A percentile compares a stretch with the other conserved stretches of the same genome.
These are phyloP conservation scores for Noccaea caerulescens DNA, from an alignment of 345 rosid genomes.

Conservation along the genomic window DNA sequence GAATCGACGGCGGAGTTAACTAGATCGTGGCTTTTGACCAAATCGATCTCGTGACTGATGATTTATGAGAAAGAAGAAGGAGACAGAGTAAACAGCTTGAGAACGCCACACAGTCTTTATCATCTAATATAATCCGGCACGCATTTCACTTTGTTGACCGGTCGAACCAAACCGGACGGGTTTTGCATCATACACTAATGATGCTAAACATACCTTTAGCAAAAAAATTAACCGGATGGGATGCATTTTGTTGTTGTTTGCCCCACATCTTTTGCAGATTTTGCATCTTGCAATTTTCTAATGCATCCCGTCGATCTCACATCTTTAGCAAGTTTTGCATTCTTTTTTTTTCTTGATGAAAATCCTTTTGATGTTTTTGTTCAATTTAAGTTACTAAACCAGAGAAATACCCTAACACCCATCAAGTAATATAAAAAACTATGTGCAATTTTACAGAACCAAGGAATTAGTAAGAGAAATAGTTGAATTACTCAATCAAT, in stretches of 20 bases:
- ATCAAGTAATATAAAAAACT: background rate
- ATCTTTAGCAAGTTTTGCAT: too few relatives aligned
- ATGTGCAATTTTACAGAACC: background rate
- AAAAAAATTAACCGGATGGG: too few relatives aligned
- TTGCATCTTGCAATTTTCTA: background rate
- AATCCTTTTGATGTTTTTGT: background rate
- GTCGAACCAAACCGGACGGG: slow-evolving; percentile 26
- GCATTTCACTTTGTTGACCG: background rate
- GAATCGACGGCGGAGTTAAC: slow-evolving; percentile 22
- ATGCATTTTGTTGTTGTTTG: too few relatives aligned
- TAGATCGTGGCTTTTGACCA: slow-evolving; percentile 33
- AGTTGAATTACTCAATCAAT: background rate
- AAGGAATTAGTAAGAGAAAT: background rate
- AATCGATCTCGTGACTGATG: slow-evolving; percentile 17
- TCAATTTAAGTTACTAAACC: background rate
- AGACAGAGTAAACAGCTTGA: background rate
- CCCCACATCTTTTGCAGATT: background rate
- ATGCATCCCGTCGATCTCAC: background rate
- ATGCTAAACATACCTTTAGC: background rate
- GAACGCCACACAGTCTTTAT: slow-evolving; percentile 30
- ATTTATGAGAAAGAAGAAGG: slow-evolving; percentile 5
- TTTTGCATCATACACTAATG: background rate
- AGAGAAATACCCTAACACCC: background rate
- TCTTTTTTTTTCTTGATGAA: background rate
- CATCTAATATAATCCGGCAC: slow-evolving; percentile 1